Evolutionary conservation across 179 eudicot genomes (phyloP).

Genomic region (Beta corolliflora): DNA sequence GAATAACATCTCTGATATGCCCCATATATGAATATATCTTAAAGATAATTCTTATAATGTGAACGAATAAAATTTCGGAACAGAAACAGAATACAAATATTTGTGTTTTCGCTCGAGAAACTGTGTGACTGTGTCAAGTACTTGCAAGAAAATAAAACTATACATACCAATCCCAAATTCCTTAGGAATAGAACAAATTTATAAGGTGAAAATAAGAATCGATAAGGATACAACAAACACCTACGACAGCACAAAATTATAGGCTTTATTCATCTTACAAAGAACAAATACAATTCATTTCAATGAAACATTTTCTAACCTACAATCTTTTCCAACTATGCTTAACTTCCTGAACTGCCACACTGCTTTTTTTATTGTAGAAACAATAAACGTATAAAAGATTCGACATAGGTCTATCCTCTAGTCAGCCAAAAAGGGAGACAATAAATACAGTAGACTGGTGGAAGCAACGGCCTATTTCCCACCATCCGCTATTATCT

Average conservation of each 20-base stretch:
- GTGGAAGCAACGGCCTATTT: constrained; percentile 7
- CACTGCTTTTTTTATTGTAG: constrained; percentile 8
- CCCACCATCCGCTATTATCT: constrained; percentile 17
- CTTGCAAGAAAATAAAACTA: too few relatives aligned
- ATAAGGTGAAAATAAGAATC: background rate
- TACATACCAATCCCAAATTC: background rate
- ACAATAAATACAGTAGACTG: constrained; percentile 17
- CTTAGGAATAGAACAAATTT: background rate
- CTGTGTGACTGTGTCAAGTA: too few relatives aligned
- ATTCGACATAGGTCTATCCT: constrained; percentile 11
- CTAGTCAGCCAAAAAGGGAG: constrained; percentile 19
- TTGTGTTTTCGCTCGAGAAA: too few relatives aligned
- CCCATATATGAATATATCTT: too few relatives aligned
- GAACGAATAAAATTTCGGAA: too few relatives aligned
- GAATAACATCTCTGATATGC: too few relatives aligned
- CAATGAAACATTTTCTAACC: constrained; percentile 10
- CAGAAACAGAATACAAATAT: too few relatives aligned
- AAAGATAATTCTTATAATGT: too few relatives aligned
- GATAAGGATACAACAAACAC: background rate
- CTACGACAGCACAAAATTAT: constrained; percentile 4
- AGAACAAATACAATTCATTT: constrained; percentile 22
- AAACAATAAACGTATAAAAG: constrained; percentile 19
- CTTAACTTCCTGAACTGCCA: constrained; percentile 5
- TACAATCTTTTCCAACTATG: constrained; percentile 13
- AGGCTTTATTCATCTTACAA: constrained; percentile 20